These are phyloP conservation scores for Tricholomella constricta DNA, from an alignment of 768 basidiomycete genomes.

Conservation along the genomic window DNA sequence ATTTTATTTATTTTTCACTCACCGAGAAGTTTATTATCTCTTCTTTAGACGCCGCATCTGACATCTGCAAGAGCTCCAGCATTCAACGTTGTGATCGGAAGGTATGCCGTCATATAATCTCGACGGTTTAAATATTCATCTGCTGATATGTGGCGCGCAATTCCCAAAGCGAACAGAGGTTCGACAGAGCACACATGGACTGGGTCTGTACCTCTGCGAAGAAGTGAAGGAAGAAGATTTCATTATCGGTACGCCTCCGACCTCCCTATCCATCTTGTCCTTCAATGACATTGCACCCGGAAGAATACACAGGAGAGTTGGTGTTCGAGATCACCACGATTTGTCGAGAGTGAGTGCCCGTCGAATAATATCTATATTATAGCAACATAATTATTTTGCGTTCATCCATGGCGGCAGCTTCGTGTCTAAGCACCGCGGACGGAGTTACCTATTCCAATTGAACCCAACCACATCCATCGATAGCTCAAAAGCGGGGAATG, in stretches of 20 bases:
- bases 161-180: constrained; percentile 42
- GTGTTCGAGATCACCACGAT: constrained; percentile 49
- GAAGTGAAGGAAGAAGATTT: constrained; percentile 45
- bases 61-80: constrained; percentile 48
- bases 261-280: neutral
- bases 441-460: constrained; percentile 66
- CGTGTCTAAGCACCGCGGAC: constrained; percentile 46
- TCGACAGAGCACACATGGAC: constrained; percentile 47
- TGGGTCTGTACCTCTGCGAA: constrained; percentile 57
- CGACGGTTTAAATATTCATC: neutral
- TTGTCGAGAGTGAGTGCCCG: constrained; percentile 49
- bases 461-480: constrained; percentile 54
- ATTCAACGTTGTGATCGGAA: constrained; percentile 49
- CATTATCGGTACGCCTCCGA: constrained; percentile 41
- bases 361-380: too few species aligned
- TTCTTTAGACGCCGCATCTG: constrained; percentile 27
- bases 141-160: constrained; percentile 2
- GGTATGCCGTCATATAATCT: constrained; percentile 27
- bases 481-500: constrained; percentile 56
- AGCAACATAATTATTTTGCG: too few species aligned
- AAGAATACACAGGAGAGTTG: constrained; percentile 74
- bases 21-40: neutral
- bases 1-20: neutral
- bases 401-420: constrained; percentile 30
- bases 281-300: too few species aligned